Percentiles rank a stretch among this genome's conserved stretches.
These are phyloP conservation scores for Crithidia mellificae DNA, from an alignment of 208 protist species.

Conservation along the genomic window DNA sequence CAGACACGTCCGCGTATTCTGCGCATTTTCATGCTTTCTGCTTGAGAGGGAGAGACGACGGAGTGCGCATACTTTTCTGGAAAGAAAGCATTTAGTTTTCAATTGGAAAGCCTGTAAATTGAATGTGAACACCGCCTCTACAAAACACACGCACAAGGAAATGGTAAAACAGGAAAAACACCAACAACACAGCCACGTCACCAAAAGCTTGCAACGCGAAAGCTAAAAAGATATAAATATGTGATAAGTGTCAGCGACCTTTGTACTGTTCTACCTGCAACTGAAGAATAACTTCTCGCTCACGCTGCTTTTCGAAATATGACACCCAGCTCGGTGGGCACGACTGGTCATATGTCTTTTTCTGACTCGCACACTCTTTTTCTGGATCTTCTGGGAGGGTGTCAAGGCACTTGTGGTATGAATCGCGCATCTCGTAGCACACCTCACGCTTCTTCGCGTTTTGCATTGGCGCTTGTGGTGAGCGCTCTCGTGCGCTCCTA, in stretches of 20 bases:
- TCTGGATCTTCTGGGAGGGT: slow-evolving; percentile 63
- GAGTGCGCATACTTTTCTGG: too few relatives aligned
- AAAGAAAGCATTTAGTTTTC: too few relatives aligned
- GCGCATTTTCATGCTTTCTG: too few relatives aligned
- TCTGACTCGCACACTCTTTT: slow-evolving; percentile 57
- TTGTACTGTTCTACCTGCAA: slow-evolving; percentile 74
- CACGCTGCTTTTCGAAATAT: slow-evolving; percentile 84
- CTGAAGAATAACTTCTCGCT: slow-evolving; percentile 82
- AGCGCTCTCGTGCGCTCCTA: too few relatives aligned
- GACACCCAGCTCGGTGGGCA: slow-evolving; percentile 78
- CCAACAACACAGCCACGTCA: too few relatives aligned
- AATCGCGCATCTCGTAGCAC: slow-evolving; percentile 75
- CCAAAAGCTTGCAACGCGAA: not conserved
- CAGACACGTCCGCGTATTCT: too few relatives aligned
- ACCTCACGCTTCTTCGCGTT: slow-evolving; percentile 73
- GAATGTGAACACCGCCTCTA: too few relatives aligned
- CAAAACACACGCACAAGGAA: too few relatives aligned
- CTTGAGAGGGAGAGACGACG: too few relatives aligned
- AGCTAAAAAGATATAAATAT: not conserved
- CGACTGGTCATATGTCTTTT: slow-evolving; percentile 48
- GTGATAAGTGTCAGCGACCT: not conserved
- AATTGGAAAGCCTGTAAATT: too few relatives aligned
- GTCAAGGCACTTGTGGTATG: slow-evolving; percentile 82
- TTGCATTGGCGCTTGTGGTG: slow-evolving; percentile 67
- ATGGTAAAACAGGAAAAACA: too few relatives aligned